Evolutionary conservation across 768 basidiomycete species (phyloP), one percentile per base, ranked within the genome.

Genomic region (Naematelia aurantialba): DNA sequence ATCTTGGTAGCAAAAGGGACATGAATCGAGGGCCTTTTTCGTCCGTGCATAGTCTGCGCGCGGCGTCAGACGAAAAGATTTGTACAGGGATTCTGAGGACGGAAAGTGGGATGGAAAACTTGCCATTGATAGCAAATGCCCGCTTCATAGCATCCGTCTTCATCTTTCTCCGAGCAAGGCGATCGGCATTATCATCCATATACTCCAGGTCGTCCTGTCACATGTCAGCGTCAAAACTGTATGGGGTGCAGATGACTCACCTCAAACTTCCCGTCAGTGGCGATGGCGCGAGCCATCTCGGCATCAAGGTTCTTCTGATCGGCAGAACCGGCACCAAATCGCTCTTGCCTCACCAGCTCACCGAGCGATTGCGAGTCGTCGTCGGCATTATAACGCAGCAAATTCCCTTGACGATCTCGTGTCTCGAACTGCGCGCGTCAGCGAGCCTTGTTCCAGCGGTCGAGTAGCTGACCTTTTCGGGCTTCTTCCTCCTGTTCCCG

Each of bases 181-280:
- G 87, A 69, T 94, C 94, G 0, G 91, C 92, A 73, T 97, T 94
- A 63, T 98, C 96, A 65, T 99, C 96, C 62, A 96, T 87, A 67
- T 98, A 98, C 47, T 97, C 96, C 29, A 93, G 79, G 68, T 93
- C 85, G 64, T 88, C 87, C 88, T 91, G 56, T 55, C 29, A 39
- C 19, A 34, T 27, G 25, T 45, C 44, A 34, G 34, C 47, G 42
- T 25, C 50, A 26, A 22, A 17, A 11, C 11, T 4, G 17, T 19
- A 10, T 3, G 17, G n/a, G n/a, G n/a, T 39, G 8, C 34, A 39
- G 34, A 8, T 39, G 34, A 62, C 81, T 46, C 64, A 89, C 91
- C 80, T 89, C 79, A 72, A 91, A 99, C 67, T 88, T 88, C 3
- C 86, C 86, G 75, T 98, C 94, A 2, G 85, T 83, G 80, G 89